Conservation (phyloP, 768 basidiomycete species). For the Imleria badia region DNA sequence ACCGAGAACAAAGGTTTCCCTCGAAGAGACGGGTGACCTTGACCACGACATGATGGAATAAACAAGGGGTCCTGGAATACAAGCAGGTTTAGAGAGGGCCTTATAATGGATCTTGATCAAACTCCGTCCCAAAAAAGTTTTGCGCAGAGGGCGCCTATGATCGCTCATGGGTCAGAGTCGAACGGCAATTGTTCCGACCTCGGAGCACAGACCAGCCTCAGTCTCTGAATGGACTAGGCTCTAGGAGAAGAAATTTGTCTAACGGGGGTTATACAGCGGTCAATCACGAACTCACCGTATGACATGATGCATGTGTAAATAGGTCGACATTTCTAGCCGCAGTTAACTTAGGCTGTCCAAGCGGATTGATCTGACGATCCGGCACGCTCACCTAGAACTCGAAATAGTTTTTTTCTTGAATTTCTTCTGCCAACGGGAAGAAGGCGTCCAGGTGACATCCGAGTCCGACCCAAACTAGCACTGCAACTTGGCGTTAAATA, state of each 20-base stretch:
- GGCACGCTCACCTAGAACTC: slow-evolving; percentile 29
- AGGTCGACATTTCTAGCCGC: slow-evolving; percentile 7
- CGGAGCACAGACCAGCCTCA: slow-evolving; percentile 9
- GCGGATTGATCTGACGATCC: slow-evolving; percentile 26
- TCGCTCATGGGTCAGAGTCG: not conserved
- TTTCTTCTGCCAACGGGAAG: slow-evolving; percentile 14
- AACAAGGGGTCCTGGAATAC: slow-evolving; percentile 4
- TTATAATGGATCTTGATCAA: slow-evolving; percentile 31
- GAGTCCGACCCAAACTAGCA: slow-evolving; percentile 22
- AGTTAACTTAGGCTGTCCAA: slow-evolving; percentile 19
- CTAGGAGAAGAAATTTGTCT: slow-evolving; percentile 1
- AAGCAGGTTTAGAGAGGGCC: slow-evolving; percentile 1
- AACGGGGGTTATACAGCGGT: slow-evolving; percentile 12
- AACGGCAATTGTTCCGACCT: slow-evolving; percentile 7
- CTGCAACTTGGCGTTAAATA: slow-evolving; percentile 30
- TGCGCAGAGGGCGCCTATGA: slow-evolving; percentile 3
- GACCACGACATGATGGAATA: slow-evolving; percentile 22
- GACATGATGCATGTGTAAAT: slow-evolving; percentile 12
- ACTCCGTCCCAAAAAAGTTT: slow-evolving; percentile 31
- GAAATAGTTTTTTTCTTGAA: slow-evolving; percentile 20
- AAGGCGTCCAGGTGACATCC: slow-evolving; percentile 24
- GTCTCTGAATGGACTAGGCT: not conserved
- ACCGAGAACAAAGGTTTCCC: slow-evolving; percentile 56
- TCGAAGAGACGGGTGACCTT: slow-evolving; percentile 5
- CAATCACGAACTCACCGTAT: slow-evolving; percentile 11